Conservation (phyloP, 176 grass and related monocot genomes). For the Juncus effusus region DNA sequence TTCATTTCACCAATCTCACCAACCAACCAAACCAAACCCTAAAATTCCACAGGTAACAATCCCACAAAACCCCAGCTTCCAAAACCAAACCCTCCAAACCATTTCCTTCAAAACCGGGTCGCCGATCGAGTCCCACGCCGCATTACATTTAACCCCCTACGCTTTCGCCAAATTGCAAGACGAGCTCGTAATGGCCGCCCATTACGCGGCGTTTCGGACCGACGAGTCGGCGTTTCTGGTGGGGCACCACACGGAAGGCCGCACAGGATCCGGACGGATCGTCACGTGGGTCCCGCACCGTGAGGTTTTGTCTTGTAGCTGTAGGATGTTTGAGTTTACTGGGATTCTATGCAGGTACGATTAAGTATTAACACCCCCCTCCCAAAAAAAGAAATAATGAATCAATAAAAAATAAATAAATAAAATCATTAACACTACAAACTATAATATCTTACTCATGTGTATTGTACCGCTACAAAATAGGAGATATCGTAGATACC, state of each 20-base stretch:
- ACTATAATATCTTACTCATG: no score
- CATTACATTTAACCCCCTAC: constrained; percentile 46
- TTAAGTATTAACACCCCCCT: not conserved
- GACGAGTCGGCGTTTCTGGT: constrained; percentile 53
- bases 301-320: constrained; percentile 69
- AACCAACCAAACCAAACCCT: not conserved
- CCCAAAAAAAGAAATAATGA: not conserved
- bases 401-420: not conserved
- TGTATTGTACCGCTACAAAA: no score
- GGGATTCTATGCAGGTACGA: constrained; percentile 48
- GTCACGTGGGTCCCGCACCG: constrained; percentile 50
- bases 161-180: constrained; percentile 60
- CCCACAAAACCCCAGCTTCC: constrained; percentile 34
- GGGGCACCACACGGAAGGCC: constrained; percentile 40
- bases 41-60: not conserved
- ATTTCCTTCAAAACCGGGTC: constrained; percentile 45
- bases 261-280: constrained; percentile 5
- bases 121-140: constrained; percentile 69
- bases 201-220: constrained; percentile 45
- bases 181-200: constrained; percentile 46
- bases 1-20: not conserved
- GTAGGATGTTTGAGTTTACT: constrained; percentile 54
- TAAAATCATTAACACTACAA: not conserved
- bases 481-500: no score
- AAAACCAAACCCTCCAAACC: constrained; percentile 41